Percentiles rank a stretch among this genome's conserved stretches.
Conservation (phyloP, 495 filamentous ascomycete species). For the Staphylotrichum longicolle region DNA sequence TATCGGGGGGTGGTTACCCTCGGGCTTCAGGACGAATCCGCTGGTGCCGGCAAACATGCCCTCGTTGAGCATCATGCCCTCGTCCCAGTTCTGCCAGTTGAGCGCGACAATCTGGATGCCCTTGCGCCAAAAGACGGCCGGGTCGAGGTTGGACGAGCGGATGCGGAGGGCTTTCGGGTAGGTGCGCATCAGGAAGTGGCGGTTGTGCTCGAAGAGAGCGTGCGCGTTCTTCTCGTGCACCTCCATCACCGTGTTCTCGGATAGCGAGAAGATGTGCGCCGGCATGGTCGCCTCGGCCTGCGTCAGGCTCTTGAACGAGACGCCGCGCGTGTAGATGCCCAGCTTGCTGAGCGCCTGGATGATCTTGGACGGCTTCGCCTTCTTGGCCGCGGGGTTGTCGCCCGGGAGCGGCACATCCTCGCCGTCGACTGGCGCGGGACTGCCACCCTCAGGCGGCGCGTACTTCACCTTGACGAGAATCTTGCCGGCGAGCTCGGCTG, state of each 20-base stretch:
- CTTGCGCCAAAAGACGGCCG: conserved; percentile 77
- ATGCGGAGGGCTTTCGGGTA: conserved; percentile 84
- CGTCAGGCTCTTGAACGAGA: conserved; percentile 69
- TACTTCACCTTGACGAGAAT: conserved; percentile 93
- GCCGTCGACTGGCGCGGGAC: background rate
- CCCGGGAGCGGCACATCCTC: conserved; percentile 9
- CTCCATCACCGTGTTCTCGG: conserved; percentile 71
- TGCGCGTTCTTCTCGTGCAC: conserved; percentile 60
- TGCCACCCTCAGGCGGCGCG: conserved; percentile 45
- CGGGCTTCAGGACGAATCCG: conserved; percentile 84
- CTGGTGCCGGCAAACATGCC: conserved; percentile 81
- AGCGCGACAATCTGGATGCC: conserved; percentile 90
- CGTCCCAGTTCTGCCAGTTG: conserved; percentile 91
- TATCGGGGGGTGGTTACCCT: conserved; percentile 38
- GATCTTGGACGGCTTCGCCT: conserved; percentile 62
- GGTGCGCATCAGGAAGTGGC: conserved; percentile 78
- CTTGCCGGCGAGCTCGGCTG: conserved; percentile 64
- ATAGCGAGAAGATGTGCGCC: conserved; percentile 83
- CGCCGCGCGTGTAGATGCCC: conserved; percentile 79
- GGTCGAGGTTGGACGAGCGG: conserved; percentile 80
- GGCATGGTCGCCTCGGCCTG: conserved; percentile 65
- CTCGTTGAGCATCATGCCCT: conserved; percentile 93
- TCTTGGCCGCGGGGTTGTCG: conserved; percentile 30
- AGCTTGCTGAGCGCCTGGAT: conserved; percentile 69
- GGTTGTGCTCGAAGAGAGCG: conserved; percentile 77